These are phyloP conservation scores for Lathyrus aphaca DNA, from an alignment of 306 rosid species.

Conservation along the genomic window DNA sequence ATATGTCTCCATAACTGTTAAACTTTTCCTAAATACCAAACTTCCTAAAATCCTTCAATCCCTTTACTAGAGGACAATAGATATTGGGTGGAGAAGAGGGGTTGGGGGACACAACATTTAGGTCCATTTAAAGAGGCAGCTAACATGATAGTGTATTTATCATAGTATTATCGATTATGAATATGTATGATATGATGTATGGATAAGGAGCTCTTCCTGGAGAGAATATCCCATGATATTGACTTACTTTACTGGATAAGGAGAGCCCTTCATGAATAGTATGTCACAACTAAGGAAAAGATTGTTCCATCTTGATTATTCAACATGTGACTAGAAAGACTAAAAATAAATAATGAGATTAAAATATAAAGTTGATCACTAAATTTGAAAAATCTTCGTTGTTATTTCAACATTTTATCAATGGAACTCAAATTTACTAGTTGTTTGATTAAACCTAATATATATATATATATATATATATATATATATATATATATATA, in stretches of 20 bases:
- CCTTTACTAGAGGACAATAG: slow-evolving; percentile 35
- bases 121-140: slow-evolving; percentile 48
- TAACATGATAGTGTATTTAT: slow-evolving; percentile 51
- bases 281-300: too few relatives aligned
- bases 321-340: background rate
- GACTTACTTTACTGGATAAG: slow-evolving; percentile 17
- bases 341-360: too few relatives aligned
- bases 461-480: too few relatives aligned
- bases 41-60: slow-evolving; percentile 27
- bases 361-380: too few relatives aligned
- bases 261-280: too few relatives aligned
- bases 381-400: too few relatives aligned
- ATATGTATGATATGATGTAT: slow-evolving; percentile 25
- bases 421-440: too few relatives aligned
- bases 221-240: slow-evolving; percentile 42
- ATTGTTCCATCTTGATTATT: background rate
- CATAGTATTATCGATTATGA: slow-evolving; percentile 34
- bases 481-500: too few relatives aligned
- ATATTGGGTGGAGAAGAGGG: slow-evolving; percentile 44
- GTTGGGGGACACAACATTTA: slow-evolving; percentile 31
- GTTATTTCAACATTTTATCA: too few relatives aligned
- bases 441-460: too few relatives aligned
- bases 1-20: slow-evolving; percentile 2
- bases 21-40: slow-evolving; percentile 37
- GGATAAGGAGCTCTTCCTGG: slow-evolving; percentile 1